Evolutionary conservation across 2,329 filamentous ascomycete genomes (phyloP).

Genomic region (Cladophialophora carrionii): DNA sequence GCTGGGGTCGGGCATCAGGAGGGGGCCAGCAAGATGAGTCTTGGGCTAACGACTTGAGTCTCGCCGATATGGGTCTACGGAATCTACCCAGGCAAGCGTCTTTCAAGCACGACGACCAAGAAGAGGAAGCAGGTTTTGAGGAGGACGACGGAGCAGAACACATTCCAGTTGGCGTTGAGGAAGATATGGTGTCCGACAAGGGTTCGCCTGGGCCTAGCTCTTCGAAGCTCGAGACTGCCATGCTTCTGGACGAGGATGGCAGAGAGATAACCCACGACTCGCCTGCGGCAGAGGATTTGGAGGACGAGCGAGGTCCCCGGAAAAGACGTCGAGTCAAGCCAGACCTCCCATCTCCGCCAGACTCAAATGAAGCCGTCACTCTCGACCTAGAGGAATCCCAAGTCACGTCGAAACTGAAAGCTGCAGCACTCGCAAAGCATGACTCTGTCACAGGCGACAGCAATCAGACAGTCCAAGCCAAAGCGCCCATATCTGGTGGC

Average conservation of each 20-base stretch:
- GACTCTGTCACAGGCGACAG: conserved; percentile 1
- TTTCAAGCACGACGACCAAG: conserved; percentile 17
- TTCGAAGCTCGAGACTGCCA: neutral
- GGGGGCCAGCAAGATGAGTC: conserved; percentile 33
- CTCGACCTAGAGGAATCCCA: conserved; percentile 10
- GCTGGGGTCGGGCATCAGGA: conserved; percentile 22
- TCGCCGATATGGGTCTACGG: conserved; percentile 38
- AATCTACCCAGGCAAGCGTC: conserved; percentile 24
- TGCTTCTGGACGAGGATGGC: conserved; percentile 1
- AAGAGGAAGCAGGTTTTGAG: conserved; percentile 15
- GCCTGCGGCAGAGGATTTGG: conserved; percentile 3
- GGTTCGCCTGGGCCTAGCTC: neutral
- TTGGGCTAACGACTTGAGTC: conserved; percentile 39
- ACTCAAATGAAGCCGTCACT: conserved; percentile 14
- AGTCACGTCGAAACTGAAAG: neutral
- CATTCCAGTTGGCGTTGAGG: conserved; percentile 14
- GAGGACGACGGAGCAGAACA: conserved; percentile 25
- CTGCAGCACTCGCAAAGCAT: neutral
- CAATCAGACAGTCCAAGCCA: neutral
- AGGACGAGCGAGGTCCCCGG: conserved; percentile 22
- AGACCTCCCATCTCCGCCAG: conserved; percentile 17
- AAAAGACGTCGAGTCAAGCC: conserved; percentile 26
- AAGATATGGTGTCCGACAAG: neutral
- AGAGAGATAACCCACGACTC: neutral
- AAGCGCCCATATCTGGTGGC: conserved; percentile 1